Evolutionary conservation across 169 alveolate genomes (phyloP).

Genomic region (Theileria orientalis): DNA sequence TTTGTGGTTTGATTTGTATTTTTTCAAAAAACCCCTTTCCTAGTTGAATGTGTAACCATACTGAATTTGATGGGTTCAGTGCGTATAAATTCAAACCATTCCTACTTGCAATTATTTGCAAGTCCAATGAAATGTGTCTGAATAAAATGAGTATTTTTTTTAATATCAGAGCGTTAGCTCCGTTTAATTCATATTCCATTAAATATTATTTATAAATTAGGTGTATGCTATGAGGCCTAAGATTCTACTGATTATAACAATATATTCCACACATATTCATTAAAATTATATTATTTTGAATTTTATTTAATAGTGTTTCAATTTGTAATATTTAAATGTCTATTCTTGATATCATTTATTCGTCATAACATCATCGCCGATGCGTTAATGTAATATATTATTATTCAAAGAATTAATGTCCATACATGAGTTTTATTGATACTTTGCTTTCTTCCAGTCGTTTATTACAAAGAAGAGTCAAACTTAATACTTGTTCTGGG

Average conservation of each 20-base stretch:
- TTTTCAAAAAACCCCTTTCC: slow-evolving; percentile 46
- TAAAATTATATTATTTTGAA: not conserved
- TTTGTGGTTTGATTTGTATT: slow-evolving; percentile 12
- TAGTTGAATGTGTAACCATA: slow-evolving; percentile 61
- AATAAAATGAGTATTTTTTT: slow-evolving; percentile 53
- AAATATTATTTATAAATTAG: not conserved
- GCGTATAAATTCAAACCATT: slow-evolving; percentile 62
- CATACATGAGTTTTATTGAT: slow-evolving; percentile 17
- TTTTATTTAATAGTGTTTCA: not conserved
- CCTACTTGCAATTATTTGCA: slow-evolving; percentile 51
- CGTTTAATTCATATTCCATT: slow-evolving; percentile 65
- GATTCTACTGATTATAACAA: not conserved
- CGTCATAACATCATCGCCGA: too few relatives aligned
- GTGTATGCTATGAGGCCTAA: not conserved
- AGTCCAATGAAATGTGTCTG: slow-evolving; percentile 46
- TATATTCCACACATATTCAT: not conserved
- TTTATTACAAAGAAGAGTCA: slow-evolving; percentile 14
- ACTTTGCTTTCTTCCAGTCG: not conserved
- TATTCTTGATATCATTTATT: too few relatives aligned
- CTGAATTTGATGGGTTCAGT: slow-evolving; percentile 57
- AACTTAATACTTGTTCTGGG: slow-evolving; percentile 43
- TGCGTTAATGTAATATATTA: not conserved
- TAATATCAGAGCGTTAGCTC: slow-evolving; percentile 39
- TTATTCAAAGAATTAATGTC: not conserved
- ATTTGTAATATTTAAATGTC: too few relatives aligned